Base-by-base conservation (phyloP, 352 stramenopile species). In the Aphanomyces euteiches region DNA sequence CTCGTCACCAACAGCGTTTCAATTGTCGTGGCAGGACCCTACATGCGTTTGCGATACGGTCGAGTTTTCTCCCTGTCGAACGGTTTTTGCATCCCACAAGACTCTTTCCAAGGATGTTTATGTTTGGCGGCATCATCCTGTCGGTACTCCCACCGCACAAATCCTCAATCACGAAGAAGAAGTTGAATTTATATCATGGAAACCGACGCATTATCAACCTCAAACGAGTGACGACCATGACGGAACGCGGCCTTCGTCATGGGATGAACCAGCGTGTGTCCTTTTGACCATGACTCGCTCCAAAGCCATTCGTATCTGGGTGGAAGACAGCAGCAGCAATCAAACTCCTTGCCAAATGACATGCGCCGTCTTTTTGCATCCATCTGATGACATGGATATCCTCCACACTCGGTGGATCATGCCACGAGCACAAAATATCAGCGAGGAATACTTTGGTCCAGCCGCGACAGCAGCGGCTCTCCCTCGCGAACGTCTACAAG, bases 151-250 rank as follows among this genome's bases (percentile, higher is more conserved):
- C 81, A n/a, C 66, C 76, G 37, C 58, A 69, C 38, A 93, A 47
- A 57, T 56, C 15, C 72, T 94, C 15, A 43, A 58, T 6, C 86
- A 94, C 53, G 69, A 77, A 1, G 79, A 90, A n/a, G 82, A 78
- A 13, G 80, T 94, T 39, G 82, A 87, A 34, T 92, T 90, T 67
- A 85, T 87, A 60, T 88, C 84, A 38, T 94, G 86, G 86, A 94
- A 91, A 76, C 84, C 86, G 5, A 85, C 76, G 48, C 64, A 70
- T 61, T 61, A 84, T 77, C 17, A 84, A 85, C 47, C 82, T 81
- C 58, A 81, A 50, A 79, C 81, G 2, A 77, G 73, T 0, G 50
- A 80, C 36, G 80, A 87, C 69, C 79, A 80, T 59, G 83, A 93
- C 58, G 86, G 84, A 1, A 78, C 74, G 3, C 75, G 75, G 47